Evolutionary conservation across 2,329 filamentous ascomycete species (phyloP).

Genomic region (Huntiella bhutanensis): DNA sequence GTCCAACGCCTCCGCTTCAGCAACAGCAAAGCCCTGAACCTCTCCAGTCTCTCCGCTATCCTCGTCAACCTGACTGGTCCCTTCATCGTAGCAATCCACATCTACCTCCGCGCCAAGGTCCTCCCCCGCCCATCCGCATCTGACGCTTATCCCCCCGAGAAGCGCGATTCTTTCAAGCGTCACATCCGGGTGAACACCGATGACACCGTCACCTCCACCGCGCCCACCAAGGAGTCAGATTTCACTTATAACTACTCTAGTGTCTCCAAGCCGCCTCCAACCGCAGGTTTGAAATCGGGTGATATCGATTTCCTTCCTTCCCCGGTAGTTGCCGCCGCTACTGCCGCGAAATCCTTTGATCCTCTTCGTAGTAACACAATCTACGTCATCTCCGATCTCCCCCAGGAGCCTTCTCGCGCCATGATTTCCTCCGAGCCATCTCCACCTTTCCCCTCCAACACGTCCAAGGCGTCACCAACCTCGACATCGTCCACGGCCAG

Average conservation of each 20-base stretch:
- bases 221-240: neutral
- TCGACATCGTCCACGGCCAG: neutral
- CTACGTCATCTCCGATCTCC: constrained; percentile 6
- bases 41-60: constrained; percentile 45
- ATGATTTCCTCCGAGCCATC: constrained; percentile 1
- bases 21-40: constrained; percentile 24
- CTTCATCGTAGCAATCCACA: constrained; percentile 43
- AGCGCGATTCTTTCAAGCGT: constrained; percentile 6
- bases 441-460: neutral
- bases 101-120: constrained; percentile 47
- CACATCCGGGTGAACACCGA: constrained; percentile 6
- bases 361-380: constrained; percentile 3
- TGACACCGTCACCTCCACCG: neutral
- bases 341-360: neutral
- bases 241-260: constrained; percentile 1
- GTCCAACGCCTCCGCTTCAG: constrained; percentile 21
- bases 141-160: constrained; percentile 1
- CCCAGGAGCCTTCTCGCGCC: constrained; percentile 7
- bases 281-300: neutral
- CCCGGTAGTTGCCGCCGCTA: neutral
- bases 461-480: neutral
- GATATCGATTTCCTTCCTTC: neutral
- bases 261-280: constrained; percentile 7
- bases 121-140: constrained; percentile 18
- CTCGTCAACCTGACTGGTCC: constrained; percentile 47